phyloP scores from a whole-genome alignment of 306 rosid genomes.

The Quillaja saponaria region DNA sequence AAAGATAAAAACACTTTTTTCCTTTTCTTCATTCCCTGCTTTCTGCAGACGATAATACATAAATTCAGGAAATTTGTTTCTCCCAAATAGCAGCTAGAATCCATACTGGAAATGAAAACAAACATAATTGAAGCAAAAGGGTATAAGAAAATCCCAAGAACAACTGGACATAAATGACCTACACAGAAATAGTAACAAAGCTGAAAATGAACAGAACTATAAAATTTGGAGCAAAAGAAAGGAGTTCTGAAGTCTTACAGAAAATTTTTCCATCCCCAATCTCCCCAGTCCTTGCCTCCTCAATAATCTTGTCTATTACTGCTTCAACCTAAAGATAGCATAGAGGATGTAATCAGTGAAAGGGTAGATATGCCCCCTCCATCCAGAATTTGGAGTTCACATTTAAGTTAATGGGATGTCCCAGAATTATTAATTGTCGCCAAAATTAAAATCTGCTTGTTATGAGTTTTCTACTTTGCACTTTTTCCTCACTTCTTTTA shows the following conservation, averaged over 20 bases:
- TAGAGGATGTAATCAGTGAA: constrained; percentile 16
- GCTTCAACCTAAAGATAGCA: constrained; percentile 61
- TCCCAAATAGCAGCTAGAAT: constrained; percentile 1
- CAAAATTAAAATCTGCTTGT: not conserved
- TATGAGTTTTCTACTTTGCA: constrained; percentile 12
- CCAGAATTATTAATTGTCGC: constrained; percentile 8
- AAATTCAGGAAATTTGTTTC: not conserved
- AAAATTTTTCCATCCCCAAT: constrained; percentile 97
- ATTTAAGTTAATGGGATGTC: not conserved
- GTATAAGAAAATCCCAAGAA: constrained; percentile 8
- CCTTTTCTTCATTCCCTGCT: no score
- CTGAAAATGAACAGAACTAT: constrained; percentile 11
- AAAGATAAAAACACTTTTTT: no score
- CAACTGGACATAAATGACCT: constrained; percentile 1
- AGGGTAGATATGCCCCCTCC: constrained; percentile 16
- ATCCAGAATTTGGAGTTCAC: constrained; percentile 6
- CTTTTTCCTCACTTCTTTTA: no score
- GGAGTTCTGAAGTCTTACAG: constrained; percentile 60
- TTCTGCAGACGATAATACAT: no score
- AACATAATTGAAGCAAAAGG: not conserved
- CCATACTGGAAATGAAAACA: constrained; percentile 5
- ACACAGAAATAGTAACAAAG: constrained; percentile 16
- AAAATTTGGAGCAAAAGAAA: constrained; percentile 5
- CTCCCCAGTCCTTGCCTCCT: constrained; percentile 85
- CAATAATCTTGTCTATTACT: constrained; percentile 67